Conservation (phyloP, 73 alveolate genomes). For the Effrenium voratum region DNA sequence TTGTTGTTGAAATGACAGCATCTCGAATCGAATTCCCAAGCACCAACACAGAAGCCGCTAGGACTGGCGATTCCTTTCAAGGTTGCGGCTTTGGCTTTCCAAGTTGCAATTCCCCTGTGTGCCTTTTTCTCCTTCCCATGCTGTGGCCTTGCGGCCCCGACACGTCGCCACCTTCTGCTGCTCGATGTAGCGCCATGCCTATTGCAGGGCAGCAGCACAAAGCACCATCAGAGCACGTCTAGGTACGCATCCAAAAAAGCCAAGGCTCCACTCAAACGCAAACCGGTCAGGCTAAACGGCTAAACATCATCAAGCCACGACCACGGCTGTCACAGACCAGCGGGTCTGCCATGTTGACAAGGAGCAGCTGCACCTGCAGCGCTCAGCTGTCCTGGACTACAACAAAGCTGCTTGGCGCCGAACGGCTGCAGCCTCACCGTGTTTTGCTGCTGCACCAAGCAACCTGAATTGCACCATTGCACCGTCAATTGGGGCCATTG, state of each 20-base stretch:
- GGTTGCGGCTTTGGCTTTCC: too few species aligned
- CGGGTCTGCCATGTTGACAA: constrained; percentile 31
- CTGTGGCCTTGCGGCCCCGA: too few species aligned
- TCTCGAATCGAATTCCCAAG: too few species aligned
- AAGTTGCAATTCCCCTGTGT: background rate
- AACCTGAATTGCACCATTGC: constrained; percentile 2
- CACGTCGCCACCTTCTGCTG: constrained; percentile 80
- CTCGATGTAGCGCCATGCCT: constrained; percentile 86
- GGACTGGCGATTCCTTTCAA: too few species aligned
- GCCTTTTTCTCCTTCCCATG: too few species aligned
- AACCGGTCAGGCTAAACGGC: too few species aligned
- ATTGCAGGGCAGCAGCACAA: too few species aligned
- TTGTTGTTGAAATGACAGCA: too few species aligned
- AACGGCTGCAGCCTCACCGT: constrained; percentile 60
- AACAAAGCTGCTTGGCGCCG: background rate
- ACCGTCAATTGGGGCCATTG: background rate
- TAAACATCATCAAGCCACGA: constrained; percentile 41
- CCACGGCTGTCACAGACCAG: constrained; percentile 51
- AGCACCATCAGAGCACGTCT: background rate
- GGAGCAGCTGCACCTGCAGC: constrained; percentile 57
- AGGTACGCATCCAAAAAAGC: background rate
- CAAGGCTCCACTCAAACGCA: too few species aligned
- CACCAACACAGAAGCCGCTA: too few species aligned
- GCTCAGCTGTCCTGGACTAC: background rate
- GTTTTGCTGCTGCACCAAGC: constrained; percentile 84